Evolutionary conservation across 73 alveolate genomes (phyloP).

Genomic region (Symbiodinium pilosum): DNA sequence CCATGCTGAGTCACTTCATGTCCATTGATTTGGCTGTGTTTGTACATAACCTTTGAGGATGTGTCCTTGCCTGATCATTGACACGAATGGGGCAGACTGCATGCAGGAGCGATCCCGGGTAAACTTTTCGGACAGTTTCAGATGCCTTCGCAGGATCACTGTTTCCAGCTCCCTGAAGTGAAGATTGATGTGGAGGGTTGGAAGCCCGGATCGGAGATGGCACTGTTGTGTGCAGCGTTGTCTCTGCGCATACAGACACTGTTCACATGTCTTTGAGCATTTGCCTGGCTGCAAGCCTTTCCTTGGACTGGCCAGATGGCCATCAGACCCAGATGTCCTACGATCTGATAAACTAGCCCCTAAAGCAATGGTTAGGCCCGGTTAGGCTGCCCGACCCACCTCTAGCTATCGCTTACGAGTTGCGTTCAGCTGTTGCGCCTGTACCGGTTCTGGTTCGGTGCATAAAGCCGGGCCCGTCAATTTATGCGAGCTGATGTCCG

Average conservation of each 20-base stretch:
- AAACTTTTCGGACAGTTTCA: neutral
- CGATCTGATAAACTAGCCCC: too few relatives aligned
- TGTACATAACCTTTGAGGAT: conserved; percentile 8
- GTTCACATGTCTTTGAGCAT: neutral
- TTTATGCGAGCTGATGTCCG: too few relatives aligned
- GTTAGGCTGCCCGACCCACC: too few relatives aligned
- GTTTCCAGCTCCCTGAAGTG: conserved; percentile 85
- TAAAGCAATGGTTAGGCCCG: too few relatives aligned
- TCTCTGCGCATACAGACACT: neutral
- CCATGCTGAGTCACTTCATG: neutral
- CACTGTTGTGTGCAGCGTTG: neutral
- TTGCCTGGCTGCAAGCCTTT: neutral
- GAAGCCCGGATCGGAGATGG: neutral
- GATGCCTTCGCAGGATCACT: conserved; percentile 31
- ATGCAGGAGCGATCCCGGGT: conserved; percentile 39
- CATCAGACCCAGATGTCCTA: too few relatives aligned
- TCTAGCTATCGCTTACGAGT: neutral
- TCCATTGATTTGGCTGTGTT: neutral
- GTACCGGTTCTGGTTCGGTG: too few relatives aligned
- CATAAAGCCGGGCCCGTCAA: too few relatives aligned
- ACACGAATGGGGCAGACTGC: conserved; percentile 88
- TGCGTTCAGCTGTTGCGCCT: too few relatives aligned
- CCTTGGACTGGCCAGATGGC: neutral
- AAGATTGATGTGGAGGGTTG: conserved; percentile 57
- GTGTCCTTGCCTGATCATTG: conserved; percentile 87